Conservation (phyloP, 805 yeast genomes). For the Saccharomycopsis capsularis region DNA sequence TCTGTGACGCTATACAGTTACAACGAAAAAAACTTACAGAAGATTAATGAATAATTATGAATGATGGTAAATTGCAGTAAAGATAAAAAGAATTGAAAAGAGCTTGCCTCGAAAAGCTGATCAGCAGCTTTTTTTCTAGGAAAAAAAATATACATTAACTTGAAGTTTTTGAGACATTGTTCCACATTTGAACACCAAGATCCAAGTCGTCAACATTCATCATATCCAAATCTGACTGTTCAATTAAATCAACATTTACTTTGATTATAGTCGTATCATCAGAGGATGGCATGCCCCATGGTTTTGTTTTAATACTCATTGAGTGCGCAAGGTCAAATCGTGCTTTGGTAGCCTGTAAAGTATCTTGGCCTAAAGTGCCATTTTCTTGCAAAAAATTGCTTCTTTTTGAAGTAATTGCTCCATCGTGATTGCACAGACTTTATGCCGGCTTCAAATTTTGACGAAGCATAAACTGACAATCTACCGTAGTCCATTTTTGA, state of each 20-base stretch:
- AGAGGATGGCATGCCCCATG: slow-evolving; percentile 15
- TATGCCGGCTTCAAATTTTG: slow-evolving; percentile 2
- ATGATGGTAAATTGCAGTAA: too few relatives aligned
- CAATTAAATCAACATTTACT: slow-evolving; percentile 3
- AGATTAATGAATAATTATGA: too few relatives aligned
- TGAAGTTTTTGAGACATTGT: too few relatives aligned
- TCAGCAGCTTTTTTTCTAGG: too few relatives aligned
- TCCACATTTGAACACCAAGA: slow-evolving; percentile 5
- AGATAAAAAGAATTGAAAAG: too few relatives aligned
- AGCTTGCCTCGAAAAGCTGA: too few relatives aligned
- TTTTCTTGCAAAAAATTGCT: slow-evolving; percentile 15
- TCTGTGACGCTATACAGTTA: too few relatives aligned
- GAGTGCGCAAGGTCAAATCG: slow-evolving; percentile 4
- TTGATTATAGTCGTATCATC: neutral
- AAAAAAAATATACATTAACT: too few relatives aligned
- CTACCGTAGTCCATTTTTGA: slow-evolving; percentile 2
- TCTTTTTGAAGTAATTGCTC: neutral
- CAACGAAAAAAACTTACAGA: too few relatives aligned
- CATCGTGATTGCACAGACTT: neutral
- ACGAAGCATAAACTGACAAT: slow-evolving; percentile 1
- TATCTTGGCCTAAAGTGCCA: slow-evolving; percentile 16
- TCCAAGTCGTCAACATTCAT: slow-evolving; percentile 19
- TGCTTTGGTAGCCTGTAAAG: slow-evolving; percentile 7
- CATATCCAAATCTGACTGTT: slow-evolving; percentile 8
- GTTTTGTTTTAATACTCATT: slow-evolving; percentile 1